Conservation (phyloP, 2,329 filamentous ascomycete species). For the Apiospora marii region DNA sequence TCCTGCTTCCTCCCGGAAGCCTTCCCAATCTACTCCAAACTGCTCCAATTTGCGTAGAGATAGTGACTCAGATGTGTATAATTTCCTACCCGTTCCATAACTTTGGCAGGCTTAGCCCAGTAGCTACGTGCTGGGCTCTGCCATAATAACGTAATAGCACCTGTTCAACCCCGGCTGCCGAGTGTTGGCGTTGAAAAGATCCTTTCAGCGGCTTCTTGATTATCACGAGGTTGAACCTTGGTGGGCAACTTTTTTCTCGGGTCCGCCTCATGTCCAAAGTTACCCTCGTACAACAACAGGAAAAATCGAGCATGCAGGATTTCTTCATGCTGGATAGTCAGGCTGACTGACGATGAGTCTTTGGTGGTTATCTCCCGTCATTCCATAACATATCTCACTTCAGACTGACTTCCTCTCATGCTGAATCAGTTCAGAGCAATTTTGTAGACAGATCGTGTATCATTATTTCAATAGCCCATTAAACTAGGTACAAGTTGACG, state of each 20-base stretch:
- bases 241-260: not conserved
- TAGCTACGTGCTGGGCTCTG: not conserved
- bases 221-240: not conserved
- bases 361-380: not conserved
- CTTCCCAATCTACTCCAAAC: not conserved
- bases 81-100: not conserved
- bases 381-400: not conserved
- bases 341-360: not conserved
- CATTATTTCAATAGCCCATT: not conserved
- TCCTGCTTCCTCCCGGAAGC: not conserved
- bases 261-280: not conserved
- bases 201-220: not conserved
- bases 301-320: not conserved
- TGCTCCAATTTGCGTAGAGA: not conserved
- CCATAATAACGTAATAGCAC: not conserved
- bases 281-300: not conserved
- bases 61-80: not conserved
- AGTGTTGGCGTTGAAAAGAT: not conserved
- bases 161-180: not conserved
- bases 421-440: not conserved
- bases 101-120: not conserved
- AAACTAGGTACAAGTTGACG: not conserved
- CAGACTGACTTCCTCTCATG: not conserved
- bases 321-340: not conserved
- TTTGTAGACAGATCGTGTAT: not conserved